A percentile compares a stretch with the other conserved stretches of the same genome.
These are phyloP conservation scores for Lonicera japonica DNA, from an alignment of 129 eudicot genomes.

Conservation along the genomic window DNA sequence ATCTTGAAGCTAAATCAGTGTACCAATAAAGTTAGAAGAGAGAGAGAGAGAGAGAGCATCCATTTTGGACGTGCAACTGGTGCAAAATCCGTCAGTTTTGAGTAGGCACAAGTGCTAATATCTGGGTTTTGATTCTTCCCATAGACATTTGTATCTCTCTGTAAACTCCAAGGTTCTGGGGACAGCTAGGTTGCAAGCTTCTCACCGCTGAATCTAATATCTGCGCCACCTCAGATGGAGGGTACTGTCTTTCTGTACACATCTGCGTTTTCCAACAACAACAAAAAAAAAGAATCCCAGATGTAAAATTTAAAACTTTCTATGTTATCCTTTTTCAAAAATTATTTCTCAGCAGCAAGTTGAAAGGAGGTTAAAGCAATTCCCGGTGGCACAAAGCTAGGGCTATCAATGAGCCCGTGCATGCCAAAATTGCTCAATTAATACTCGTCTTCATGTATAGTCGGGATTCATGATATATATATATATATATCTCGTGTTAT, in stretches of 20 bases:
- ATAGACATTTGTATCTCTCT: conserved; percentile 63
- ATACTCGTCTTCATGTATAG: too few species aligned
- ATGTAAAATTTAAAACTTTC: not conserved
- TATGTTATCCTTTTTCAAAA: not conserved
- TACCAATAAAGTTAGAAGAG: too few species aligned
- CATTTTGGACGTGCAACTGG: too few species aligned
- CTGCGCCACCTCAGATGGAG: conserved; percentile 60
- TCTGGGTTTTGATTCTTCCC: conserved; percentile 57
- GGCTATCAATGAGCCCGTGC: too few species aligned
- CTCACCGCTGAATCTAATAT: conserved; percentile 49
- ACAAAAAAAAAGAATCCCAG: too few species aligned
- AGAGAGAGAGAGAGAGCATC: too few species aligned
- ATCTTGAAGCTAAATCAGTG: too few species aligned
- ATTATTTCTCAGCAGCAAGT: not conserved
- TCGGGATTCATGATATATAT: too few species aligned
- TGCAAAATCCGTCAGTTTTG: conserved; percentile 2
- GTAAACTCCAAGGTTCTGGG: conserved; percentile 44
- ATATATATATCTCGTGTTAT: too few species aligned
- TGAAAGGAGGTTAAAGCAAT: too few species aligned
- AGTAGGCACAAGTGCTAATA: conserved; percentile 45
- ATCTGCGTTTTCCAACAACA: conserved; percentile 25
- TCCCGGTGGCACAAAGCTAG: too few species aligned
- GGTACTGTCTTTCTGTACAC: conserved; percentile 53
- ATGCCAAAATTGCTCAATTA: not conserved
- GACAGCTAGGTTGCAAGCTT: conserved; percentile 41